Evolutionary conservation across 768 basidiomycete species (phyloP), one percentile per base, ranked within the genome.

Genomic region (Boletus coccyginus): DNA sequence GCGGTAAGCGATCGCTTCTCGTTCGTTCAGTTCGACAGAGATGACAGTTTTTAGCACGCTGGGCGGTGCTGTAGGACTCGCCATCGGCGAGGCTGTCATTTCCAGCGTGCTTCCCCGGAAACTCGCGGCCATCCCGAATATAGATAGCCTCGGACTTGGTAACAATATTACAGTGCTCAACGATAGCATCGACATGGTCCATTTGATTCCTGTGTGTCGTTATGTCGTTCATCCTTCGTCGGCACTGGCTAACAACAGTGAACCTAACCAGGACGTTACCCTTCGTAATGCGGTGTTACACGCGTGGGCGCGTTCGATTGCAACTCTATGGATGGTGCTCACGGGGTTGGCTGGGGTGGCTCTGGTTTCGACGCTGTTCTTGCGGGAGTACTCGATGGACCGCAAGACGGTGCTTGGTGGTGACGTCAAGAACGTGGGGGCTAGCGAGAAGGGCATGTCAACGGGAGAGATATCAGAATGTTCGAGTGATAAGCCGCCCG

Each of bases 31-130:
- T 14, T 47, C 40, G 59, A 35, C 32, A 8, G 8, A 16, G 19
- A 29, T 27, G 40, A 7, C 10, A 58, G 50, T 31, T 48, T 56
- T 33, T 46, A 87, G 88, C 55, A 82, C 81, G 11, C 66, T 91
- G 27, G 90, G 90, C 6, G 88, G 86, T 7, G 87, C 88, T 0
- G 76, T 90, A 29, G 88, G 88, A 9, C 81, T 91, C 46, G 79
- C 89, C 0, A 68, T 89, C 36, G 86, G 88, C 14, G 84, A 90
- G 61, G 85, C 84, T 5, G 83, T 90, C 54, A 84, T 84, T 57
- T 74, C 85, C 2, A 84, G 79, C 50, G 81, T 86, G 5, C 66
- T 78, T 50, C 67, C 66, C 17, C 66, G 56, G 31, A 70, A 72
- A 48, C 68, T 80, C 2, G 59, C 60, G 0, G 56, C 55, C 1